A percentile compares a stretch with the other conserved stretches of the same genome.
Evolutionary conservation across 768 basidiomycete genomes (phyloP).

Genomic region (Pleurotus salmoneostramineus): DNA sequence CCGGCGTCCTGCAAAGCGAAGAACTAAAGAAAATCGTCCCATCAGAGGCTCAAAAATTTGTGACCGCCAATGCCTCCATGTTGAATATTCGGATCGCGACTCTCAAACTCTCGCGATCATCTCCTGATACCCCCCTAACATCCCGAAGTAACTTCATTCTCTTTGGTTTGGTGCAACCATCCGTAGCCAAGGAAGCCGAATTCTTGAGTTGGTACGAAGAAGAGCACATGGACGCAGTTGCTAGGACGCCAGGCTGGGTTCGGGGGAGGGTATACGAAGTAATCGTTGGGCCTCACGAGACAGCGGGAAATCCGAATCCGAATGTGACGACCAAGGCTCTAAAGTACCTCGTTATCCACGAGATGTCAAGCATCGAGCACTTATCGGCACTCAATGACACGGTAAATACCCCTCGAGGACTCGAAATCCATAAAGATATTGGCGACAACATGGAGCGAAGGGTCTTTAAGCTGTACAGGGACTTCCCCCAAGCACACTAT

Average conservation of each 20-base stretch:
- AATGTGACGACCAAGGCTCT: conserved; percentile 13
- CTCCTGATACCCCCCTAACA: neutral
- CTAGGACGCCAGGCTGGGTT: conserved; percentile 26
- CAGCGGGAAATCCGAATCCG: conserved; percentile 11
- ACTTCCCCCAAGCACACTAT: neutral
- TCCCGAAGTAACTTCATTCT: conserved; percentile 17
- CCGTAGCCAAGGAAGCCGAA: conserved; percentile 21
- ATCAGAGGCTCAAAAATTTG: neutral
- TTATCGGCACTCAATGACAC: conserved; percentile 15
- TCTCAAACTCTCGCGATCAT: neutral
- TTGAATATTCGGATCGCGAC: neutral
- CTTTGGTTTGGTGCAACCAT: conserved; percentile 16
- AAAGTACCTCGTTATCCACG: conserved; percentile 27
- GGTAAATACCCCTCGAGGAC: conserved; percentile 19
- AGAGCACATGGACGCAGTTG: conserved; percentile 25
- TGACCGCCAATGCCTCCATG: neutral
- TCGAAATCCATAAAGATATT: conserved; percentile 14
- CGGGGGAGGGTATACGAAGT: conserved; percentile 25
- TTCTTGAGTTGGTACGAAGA: conserved; percentile 34
- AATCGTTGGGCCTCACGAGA: conserved; percentile 12
- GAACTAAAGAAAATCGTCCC: conserved; percentile 12
- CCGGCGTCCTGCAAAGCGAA: conserved; percentile 17
- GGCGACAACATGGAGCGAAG: conserved; percentile 14
- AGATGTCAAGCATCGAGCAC: conserved; percentile 17
- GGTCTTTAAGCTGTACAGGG: conserved; percentile 21